Base-by-base conservation (phyloP, 2,329 filamentous ascomycete genomes). In the Beauveria medogensis region DNA sequence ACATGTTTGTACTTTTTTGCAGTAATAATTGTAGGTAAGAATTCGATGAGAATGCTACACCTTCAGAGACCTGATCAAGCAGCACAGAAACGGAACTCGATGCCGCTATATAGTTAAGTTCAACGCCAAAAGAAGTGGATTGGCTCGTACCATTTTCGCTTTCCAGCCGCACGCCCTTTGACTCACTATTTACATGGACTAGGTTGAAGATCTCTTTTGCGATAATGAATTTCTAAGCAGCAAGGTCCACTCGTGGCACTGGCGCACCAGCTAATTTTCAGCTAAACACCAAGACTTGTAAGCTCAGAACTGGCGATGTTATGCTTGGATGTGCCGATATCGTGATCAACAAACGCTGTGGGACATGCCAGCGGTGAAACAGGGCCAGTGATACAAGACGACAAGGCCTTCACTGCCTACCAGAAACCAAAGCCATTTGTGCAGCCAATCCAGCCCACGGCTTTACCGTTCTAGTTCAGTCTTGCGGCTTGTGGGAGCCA, bases 1-100 rank as follows among this genome's bases (percentile, higher is more conserved):
- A 63, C 74, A 77, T 77, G 48, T 37, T 63, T 10, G 54, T 14
- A 14, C 4, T 40, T 10, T 16, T 24, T 52, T 22, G 24, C 3
- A n/a, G 41, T 43, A 22, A 30, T n/a, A 28, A 16, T 46, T 54
- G 28, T 9, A 53, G 14, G 37, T 30, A 22, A 3, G 34, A 37
- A 37, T 37, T 6, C 2, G 34, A 24, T 20, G 40, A 4, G 18
- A n/a, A 53, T 41, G 47, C 47, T 50, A n/a, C 47, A 18, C 34
- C 8, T 14, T 7, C 18, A 14, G 12, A 37, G 18, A n/a, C n/a
- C 37, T 34, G 37, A 34, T 30, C 24, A 43, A 22, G 56, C 28
- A 9, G 2, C 28, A 30, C 8, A 30, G 28, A 28, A 47, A 22
- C 40, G 22, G n/a, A 44, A 26, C 5, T 9, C 16, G 20, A 59